phyloP scores from a whole-genome alignment of 1,284 basidiomycete species.

The Moniliophthora roreri region DNA sequence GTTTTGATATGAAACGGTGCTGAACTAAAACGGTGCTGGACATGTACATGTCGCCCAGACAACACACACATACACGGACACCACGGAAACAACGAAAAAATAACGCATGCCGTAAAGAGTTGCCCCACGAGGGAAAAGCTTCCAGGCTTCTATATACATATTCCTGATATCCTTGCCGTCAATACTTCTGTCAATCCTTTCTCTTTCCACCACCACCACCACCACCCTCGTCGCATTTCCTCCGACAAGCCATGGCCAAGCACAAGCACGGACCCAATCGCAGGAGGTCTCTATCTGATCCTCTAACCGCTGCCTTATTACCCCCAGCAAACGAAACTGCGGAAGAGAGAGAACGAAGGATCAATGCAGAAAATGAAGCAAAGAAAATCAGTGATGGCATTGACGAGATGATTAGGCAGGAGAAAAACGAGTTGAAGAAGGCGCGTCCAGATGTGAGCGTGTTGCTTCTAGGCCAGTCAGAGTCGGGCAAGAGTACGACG shows the following conservation, averaged over 20 bases:
- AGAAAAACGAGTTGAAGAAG: slow-evolving; percentile 57
- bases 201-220: neutral
- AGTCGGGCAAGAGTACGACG: slow-evolving; percentile 81
- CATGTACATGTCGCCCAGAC: too few relatives aligned
- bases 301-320: slow-evolving; percentile 60
- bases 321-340: slow-evolving; percentile 72
- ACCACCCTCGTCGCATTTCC: neutral
- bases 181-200: too few relatives aligned
- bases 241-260: neutral
- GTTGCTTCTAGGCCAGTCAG: slow-evolving; percentile 78
- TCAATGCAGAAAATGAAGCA: slow-evolving; percentile 65
- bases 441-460: slow-evolving; percentile 66
- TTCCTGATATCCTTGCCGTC: too few relatives aligned
- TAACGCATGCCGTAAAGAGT: too few relatives aligned
- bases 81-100: too few relatives aligned
- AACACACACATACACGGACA: too few relatives aligned
- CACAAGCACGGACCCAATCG: slow-evolving; percentile 17
- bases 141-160: too few relatives aligned
- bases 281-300: slow-evolving; percentile 61
- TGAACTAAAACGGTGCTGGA: too few relatives aligned
- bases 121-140: too few relatives aligned
- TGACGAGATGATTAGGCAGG: slow-evolving; percentile 71
- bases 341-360: slow-evolving; percentile 57
- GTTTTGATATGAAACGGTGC: too few relatives aligned
- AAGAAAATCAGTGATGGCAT: slow-evolving; percentile 73